phyloP scores from a whole-genome alignment of 768 basidiomycete genomes.

The Phaeolepiota aurea region DNA sequence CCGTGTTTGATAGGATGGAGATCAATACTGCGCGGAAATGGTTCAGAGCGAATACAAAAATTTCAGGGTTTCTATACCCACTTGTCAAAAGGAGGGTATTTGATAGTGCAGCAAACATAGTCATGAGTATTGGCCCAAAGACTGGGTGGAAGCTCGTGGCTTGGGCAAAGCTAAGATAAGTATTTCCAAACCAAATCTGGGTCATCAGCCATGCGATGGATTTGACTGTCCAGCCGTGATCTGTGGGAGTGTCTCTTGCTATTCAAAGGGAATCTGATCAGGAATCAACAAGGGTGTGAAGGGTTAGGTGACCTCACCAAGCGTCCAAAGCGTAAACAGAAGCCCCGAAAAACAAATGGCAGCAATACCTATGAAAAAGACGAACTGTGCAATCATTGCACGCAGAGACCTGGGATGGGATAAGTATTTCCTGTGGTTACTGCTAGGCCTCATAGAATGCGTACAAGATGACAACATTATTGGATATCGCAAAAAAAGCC shows the following conservation, averaged over 20 bases:
- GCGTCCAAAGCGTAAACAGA: slow-evolving; percentile 41
- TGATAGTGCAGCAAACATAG: slow-evolving; percentile 67
- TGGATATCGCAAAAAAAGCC: slow-evolving; percentile 74
- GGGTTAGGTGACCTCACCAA: slow-evolving; percentile 16
- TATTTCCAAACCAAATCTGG: slow-evolving; percentile 83
- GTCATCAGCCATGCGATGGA: slow-evolving; percentile 78
- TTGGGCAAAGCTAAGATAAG: slow-evolving; percentile 49
- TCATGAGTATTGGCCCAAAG: slow-evolving; percentile 76
- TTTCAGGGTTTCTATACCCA: too few relatives aligned
- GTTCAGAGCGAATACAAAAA: too few relatives aligned
- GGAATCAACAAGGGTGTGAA: slow-evolving; percentile 1
- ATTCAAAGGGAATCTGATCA: not conserved
- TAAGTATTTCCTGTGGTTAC: too few relatives aligned
- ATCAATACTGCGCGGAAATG: slow-evolving; percentile 58
- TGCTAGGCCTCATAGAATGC: slow-evolving; percentile 20
- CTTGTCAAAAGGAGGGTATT: slow-evolving; percentile 78
- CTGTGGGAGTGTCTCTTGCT: slow-evolving; percentile 20
- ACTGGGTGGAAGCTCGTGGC: slow-evolving; percentile 57
- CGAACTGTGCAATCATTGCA: slow-evolving; percentile 74
- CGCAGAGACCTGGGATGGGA: slow-evolving; percentile 50
- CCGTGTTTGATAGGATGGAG: slow-evolving; percentile 86
- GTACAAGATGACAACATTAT: slow-evolving; percentile 74
- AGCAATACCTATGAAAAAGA: slow-evolving; percentile 74
- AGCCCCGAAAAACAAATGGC: slow-evolving; percentile 78
- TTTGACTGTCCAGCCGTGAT: slow-evolving; percentile 27